These are phyloP conservation scores for Dactylonectria macrodidyma DNA, from an alignment of 2,329 filamentous ascomycete species.

Conservation along the genomic window DNA sequence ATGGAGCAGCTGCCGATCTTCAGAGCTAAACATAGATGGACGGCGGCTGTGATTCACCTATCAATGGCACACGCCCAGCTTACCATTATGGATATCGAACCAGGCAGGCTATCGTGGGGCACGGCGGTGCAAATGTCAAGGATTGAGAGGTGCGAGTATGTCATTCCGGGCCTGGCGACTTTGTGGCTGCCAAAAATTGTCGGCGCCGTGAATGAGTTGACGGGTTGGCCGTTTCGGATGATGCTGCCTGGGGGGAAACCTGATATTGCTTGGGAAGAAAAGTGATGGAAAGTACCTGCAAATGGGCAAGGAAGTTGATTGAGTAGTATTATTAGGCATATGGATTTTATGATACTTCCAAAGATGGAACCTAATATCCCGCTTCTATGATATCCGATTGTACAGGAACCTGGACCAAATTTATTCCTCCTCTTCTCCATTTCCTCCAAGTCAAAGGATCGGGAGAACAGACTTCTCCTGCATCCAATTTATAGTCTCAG, in stretches of 20 bases:
- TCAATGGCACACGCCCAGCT: constrained; percentile 50
- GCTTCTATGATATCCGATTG: too few species aligned
- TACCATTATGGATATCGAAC: constrained; percentile 30
- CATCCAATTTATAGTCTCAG: too few species aligned
- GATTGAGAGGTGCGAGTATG: constrained; percentile 50
- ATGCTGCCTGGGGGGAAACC: constrained; percentile 50
- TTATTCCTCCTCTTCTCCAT: too few species aligned
- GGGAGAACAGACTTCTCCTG: too few species aligned
- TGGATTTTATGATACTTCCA: too few species aligned
- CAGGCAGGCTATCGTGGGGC: constrained; percentile 44
- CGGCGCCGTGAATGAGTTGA: constrained; percentile 39
- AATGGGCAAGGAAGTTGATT: too few species aligned
- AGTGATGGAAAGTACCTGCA: not conserved
- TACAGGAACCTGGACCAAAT: too few species aligned
- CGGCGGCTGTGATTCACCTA: constrained; percentile 45
- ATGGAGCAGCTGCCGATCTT: constrained; percentile 44
- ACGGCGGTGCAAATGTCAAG: constrained; percentile 41
- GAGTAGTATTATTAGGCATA: too few species aligned
- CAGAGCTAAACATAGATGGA: constrained; percentile 42
- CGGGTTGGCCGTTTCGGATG: constrained; percentile 51
- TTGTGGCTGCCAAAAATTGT: constrained; percentile 49
- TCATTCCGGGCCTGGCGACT: constrained; percentile 49
- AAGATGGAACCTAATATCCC: too few species aligned
- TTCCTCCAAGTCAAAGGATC: too few species aligned
- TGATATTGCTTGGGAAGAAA: constrained; percentile 41